These are phyloP conservation scores for Tolypocladium ophioglossoides DNA, from an alignment of 2,329 filamentous ascomycete species.

Conservation along the genomic window DNA sequence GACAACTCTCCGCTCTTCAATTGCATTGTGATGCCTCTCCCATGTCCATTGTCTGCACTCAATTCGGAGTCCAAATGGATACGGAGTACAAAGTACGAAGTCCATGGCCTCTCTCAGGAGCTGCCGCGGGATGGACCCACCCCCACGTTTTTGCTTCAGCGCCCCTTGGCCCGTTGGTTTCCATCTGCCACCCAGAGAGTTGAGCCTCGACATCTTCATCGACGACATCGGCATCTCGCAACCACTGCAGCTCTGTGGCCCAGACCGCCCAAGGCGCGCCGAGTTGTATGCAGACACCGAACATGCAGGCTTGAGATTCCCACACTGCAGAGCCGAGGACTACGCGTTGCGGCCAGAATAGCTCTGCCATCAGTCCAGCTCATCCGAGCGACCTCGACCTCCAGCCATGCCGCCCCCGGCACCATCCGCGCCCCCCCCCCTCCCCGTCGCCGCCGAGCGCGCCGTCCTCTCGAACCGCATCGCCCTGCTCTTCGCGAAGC, in stretches of 20 bases:
- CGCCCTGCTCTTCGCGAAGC: constrained; percentile 25
- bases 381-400: background rate
- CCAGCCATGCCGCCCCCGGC: background rate
- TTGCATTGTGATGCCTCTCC: background rate
- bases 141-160: background rate
- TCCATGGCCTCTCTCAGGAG: background rate
- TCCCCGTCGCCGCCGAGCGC: constrained; percentile 26
- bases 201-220: background rate
- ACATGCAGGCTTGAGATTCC: background rate
- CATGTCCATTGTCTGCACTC: background rate
- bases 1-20: no score
- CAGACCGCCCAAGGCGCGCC: background rate
- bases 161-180: background rate
- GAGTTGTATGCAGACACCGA: background rate
- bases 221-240: no score
- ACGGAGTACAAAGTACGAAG: no score
- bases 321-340: background rate
- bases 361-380: background rate
- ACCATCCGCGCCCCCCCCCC: constrained; percentile 3
- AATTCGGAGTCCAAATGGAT: background rate
- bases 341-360: background rate
- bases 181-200: background rate
- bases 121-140: background rate
- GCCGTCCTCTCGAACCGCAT: constrained; percentile 31
- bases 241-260: no score